A percentile compares a stretch with the other conserved stretches of the same genome.
These are phyloP conservation scores for Zygosaccharomyces sapae DNA, from an alignment of 1,139 yeast species.

Conservation along the genomic window DNA sequence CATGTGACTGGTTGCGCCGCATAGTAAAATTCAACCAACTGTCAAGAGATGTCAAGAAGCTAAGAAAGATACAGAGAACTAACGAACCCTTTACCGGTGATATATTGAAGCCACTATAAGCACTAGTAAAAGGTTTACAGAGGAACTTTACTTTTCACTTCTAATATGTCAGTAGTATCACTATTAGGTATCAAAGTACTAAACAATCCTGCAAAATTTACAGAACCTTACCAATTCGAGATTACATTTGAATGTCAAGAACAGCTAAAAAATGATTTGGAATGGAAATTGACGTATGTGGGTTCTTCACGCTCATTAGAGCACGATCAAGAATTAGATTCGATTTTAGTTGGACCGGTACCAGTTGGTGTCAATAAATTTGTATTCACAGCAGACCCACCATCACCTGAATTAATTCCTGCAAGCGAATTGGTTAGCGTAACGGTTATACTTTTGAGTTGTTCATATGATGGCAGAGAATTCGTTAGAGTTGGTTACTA, in stretches of 20 bases:
- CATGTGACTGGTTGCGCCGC: too few species aligned
- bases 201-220: slow-evolving; percentile 91
- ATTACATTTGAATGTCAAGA: slow-evolving; percentile 96
- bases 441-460: slow-evolving; percentile 85
- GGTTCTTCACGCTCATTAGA: slow-evolving; percentile 91
- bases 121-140: not conserved
- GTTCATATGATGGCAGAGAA: slow-evolving; percentile 89
- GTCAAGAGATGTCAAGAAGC: too few species aligned
- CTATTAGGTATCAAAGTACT: slow-evolving; percentile 85
- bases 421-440: slow-evolving; percentile 93
- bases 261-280: slow-evolving; percentile 85
- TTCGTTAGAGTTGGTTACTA: slow-evolving; percentile 96
- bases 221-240: slow-evolving; percentile 92
- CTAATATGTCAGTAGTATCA: slow-evolving; percentile 93
- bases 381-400: slow-evolving; percentile 91
- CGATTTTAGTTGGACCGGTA: slow-evolving; percentile 93
- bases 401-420: slow-evolving; percentile 91
- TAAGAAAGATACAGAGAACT: not conserved
- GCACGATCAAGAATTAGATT: slow-evolving; percentile 94
- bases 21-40: too few species aligned
- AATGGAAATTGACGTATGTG: slow-evolving; percentile 95
- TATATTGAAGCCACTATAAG: too few species aligned
- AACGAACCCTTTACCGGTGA: not conserved
- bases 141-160: slow-evolving; percentile 25
- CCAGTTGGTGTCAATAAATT: slow-evolving; percentile 97